Base-by-base conservation (phyloP, 257 asterid genomes). In the Echium plantagineum region DNA sequence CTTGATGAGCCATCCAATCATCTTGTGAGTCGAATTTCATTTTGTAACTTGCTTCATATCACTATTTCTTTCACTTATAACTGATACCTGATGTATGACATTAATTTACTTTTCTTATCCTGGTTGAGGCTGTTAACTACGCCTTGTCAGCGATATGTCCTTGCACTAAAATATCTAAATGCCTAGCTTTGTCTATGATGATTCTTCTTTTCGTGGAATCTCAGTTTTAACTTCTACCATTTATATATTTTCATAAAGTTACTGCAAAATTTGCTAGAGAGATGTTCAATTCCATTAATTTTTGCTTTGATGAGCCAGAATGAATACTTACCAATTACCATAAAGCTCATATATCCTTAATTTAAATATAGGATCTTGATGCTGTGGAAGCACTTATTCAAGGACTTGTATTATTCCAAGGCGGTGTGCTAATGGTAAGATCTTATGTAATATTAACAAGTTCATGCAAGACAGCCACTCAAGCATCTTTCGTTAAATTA, bases 1-100 rank as follows among this genome's bases (percentile, higher is more conserved):
- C 96, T 93, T 66, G 98, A 93, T 38, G 98, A 93, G 83, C 98
- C 97, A 7, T 89, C 97, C 15, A 93, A 88, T 74, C 98, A 93
- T 82, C 96, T 93, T 77, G 98, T 93, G 79, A 78, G 95, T 84
- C 62, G 22, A 47, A 9, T 55, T 56, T 52, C 7, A 30, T 58
- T 49, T 22, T 63, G 55, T 62, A 42, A 22, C 51, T 59, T 56
- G 48, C 52, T 60, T 42, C 47, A 32, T 35, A 0, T 52, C 54
- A 15, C 38, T 63, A 49, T 64, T 21, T 61, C 54, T 2, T 65
- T 19, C 26, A 62, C 52, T 47, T 35, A 28, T 19, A 24, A 53
- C 22, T 6, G 2, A 21, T 52, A 16, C 59, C 62, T 47, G 30
- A 48, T 66, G 47, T 56, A 55, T 42, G 10, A 8, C 3, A 42